A percentile compares a stretch with the other conserved stretches of the same genome.
phyloP scores from a whole-genome alignment of 306 rosid genomes.

The Datisca glomerata region DNA sequence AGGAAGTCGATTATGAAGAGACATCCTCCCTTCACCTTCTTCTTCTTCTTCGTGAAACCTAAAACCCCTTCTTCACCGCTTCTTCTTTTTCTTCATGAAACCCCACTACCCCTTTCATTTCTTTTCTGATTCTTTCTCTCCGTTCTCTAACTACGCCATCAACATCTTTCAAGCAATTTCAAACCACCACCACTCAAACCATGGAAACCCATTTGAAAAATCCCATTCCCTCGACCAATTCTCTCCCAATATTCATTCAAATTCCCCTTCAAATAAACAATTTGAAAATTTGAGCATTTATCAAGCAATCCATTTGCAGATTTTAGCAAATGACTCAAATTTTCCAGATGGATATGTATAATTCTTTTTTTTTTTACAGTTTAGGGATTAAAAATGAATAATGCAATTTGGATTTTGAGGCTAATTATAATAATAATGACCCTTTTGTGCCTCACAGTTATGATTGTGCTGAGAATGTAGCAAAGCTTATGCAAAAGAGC shows the following conservation, averaged over 20 bases:
- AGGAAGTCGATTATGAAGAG: no score
- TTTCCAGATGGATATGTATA: constrained; percentile 19
- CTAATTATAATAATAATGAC: constrained; percentile 8
- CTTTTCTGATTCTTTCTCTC: constrained; percentile 31
- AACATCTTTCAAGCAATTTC: constrained; percentile 25
- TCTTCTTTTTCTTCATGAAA: no score
- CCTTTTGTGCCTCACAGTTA: constrained; percentile 36
- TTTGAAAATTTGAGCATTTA: constrained; percentile 28
- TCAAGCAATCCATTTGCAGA: constrained; percentile 14
- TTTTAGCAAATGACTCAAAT: constrained; percentile 6
- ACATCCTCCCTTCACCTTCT: no score
- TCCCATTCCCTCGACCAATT: constrained; percentile 11
- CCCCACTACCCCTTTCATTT: no score
- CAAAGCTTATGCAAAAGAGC: constrained; percentile 61
- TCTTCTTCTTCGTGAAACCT: no score
- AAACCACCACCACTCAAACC: constrained; percentile 11
- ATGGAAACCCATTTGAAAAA: constrained; percentile 19
- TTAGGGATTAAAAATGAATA: constrained; percentile 53
- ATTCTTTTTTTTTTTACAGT: constrained; percentile 14
- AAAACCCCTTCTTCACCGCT: no score
- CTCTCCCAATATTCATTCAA: constrained; percentile 21
- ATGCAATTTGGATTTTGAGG: constrained; percentile 17
- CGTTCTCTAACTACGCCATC: constrained; percentile 31
- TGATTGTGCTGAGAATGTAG: constrained; percentile 27
- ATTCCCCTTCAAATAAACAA: constrained; percentile 42